phyloP scores from a whole-genome alignment of 495 filamentous ascomycete species.

The Arthonia radiata region DNA sequence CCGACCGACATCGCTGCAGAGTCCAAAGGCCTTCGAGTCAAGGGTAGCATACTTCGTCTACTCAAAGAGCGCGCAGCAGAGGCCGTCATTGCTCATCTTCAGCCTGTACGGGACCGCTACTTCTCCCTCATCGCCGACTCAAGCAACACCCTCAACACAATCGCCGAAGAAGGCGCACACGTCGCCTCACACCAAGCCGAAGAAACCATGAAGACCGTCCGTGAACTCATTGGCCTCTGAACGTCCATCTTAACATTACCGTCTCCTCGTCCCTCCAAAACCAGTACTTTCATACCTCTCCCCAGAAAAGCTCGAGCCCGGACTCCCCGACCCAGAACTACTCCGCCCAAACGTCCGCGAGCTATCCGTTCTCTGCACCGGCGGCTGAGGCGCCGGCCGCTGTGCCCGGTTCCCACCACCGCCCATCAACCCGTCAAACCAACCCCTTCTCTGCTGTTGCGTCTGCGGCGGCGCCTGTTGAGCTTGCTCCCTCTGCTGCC shows the following conservation, averaged over 20 bases:
- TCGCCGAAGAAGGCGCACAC: slow-evolving; percentile 32
- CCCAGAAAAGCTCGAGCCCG: slow-evolving; percentile 22
- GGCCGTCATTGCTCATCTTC: too few species aligned
- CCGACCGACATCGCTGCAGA: slow-evolving; percentile 33
- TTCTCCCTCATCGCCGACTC: too few species aligned
- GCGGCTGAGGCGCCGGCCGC: slow-evolving; percentile 1
- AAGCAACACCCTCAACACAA: too few species aligned
- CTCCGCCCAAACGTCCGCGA: slow-evolving; percentile 8
- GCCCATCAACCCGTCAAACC: slow-evolving; percentile 5
- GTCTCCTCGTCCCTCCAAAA: slow-evolving; percentile 65
- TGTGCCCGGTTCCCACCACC: slow-evolving; percentile 1
- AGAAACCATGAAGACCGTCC: slow-evolving; percentile 38
- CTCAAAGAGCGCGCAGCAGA: slow-evolving; percentile 41
- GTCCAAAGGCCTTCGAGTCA: slow-evolving; percentile 20
- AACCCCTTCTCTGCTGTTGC: background rate
- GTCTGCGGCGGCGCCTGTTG: background rate
- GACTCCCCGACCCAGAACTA: slow-evolving; percentile 26
- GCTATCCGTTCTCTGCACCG: slow-evolving; percentile 4
- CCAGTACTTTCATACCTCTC: slow-evolving; percentile 57
- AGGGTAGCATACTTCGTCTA: slow-evolving; percentile 26
- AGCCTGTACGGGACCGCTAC: too few species aligned
- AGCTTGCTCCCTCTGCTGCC: slow-evolving; percentile 8
- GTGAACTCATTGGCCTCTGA: slow-evolving; percentile 32
- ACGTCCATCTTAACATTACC: too few species aligned
- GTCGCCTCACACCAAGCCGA: slow-evolving; percentile 39